Base-by-base conservation (phyloP, 116 monocot species). In the Zostera marina region DNA sequence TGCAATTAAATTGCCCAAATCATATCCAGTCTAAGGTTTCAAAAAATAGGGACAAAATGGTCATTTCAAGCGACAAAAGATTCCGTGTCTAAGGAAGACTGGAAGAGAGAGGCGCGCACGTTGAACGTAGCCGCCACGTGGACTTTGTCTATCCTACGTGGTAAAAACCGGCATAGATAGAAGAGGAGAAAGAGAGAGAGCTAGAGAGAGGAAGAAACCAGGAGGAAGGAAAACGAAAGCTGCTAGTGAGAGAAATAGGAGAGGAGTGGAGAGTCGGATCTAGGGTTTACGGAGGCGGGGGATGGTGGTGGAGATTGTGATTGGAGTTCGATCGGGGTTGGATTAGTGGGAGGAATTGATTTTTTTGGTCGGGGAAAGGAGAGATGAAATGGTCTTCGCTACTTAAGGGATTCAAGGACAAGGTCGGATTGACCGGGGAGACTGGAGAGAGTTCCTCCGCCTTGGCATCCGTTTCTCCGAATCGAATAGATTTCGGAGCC, bases 381-480 rank as follows among this genome's bases (percentile, higher is more conserved):
- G 55, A 63, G 60, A 77, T 67, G 72, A 77, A 72, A 77, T 77
- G 77, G 77, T 63, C 77, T 12, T 54, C 63, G 16, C 59, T 77
- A 49, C 60, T 77, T n/a, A 77, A 77, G 72, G 77, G 72, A 47
- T 59, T 77, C 45, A 77, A 65, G 60, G 77, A 72, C 65, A 77
- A 68, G 64, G 77, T 77, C 61, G 77, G 77, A 0, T 39, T 76
- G 20, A 47, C 67, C 5, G 32, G 32, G 32, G 32, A 32, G 32
- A 32, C 1, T 32, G 32, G 32, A 1, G 10, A 16, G 24, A 15
- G 12, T n/a, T 12, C 51, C 57, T 10, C 17, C 57, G 21, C 25
- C 64, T 11, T 1, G 43, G 11, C 19, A 57, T 32, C 14, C 64
- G n/a, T 15, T 5, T 42, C 65, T 14, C 12, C 43, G 22, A 19